These are phyloP conservation scores for Hippophae tibetana DNA, from an alignment of 306 rosid species.

Conservation along the genomic window DNA sequence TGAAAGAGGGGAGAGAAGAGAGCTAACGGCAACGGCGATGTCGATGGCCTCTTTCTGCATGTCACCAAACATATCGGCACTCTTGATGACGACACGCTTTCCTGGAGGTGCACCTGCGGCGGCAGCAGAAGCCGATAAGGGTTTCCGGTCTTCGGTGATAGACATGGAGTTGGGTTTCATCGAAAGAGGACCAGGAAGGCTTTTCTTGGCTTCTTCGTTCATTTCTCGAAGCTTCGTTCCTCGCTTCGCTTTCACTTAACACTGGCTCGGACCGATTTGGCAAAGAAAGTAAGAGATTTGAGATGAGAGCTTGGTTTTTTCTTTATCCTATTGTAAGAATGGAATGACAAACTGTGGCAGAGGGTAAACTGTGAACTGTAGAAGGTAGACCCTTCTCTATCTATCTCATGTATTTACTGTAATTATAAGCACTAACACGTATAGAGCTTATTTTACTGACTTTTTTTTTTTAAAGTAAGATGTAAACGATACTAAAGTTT, in stretches of 20 bases:
- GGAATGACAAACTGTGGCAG: no score
- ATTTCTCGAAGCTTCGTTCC: constrained; percentile 15
- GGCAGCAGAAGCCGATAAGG: constrained; percentile 27
- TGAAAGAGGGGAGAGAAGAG: not conserved
- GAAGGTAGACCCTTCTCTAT: no score
- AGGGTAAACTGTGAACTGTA: no score
- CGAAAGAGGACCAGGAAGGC: constrained; percentile 36
- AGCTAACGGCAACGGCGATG: constrained; percentile 71
- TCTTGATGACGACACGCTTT: constrained; percentile 74
- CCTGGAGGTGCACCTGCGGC: constrained; percentile 24
- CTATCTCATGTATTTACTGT: no score
- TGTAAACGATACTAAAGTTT: no score
- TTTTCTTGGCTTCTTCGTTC: constrained; percentile 65
- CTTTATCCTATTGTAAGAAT: no score
- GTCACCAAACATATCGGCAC: constrained; percentile 82
- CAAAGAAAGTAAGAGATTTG: no score
- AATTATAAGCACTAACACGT: no score
- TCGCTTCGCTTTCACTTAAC: not conserved
- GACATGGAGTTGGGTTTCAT: constrained; percentile 24
- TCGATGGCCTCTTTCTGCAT: constrained; percentile 89
- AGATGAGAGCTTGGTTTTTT: no score
- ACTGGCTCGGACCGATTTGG: not conserved
- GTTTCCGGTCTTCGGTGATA: constrained; percentile 52
- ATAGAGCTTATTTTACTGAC: no score
- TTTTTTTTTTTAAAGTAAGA: no score